Base-by-base conservation (phyloP, 139 green algal species). In the Mychonastes homosphaera region DNA sequence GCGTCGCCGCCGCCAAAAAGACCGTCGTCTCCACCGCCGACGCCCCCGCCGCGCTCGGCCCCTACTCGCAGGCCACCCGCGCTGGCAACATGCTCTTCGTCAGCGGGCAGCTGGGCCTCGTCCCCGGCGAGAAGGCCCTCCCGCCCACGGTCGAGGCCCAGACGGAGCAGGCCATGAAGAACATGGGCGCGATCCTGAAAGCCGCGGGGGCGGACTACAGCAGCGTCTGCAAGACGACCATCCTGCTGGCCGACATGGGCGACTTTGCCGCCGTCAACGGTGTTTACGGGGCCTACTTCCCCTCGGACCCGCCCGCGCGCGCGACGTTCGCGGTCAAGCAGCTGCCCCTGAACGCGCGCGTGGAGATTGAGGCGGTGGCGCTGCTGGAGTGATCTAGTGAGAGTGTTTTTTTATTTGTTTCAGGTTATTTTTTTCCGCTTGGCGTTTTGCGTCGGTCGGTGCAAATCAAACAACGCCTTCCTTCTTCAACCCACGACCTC, bases 201-300 rank as follows among this genome's bases (percentile, higher is more conserved):
- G 90, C 78, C 19, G 83, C 79, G 7, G 92, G 92, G 13, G 81
- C 78, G 15, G 62, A 57, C 49, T 97, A 79, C 38, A 56, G 65
- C 32, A 76, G 90, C 23, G 92, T 99, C 3, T 81, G 98, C 15
- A 98, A 99, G 72, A 97, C 90, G 4, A 98, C 88, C 26, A 90
- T 97, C 53, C 75, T 99, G 39, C 64, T 81, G 23, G 57, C 50
- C 16, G 84, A 96, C 71, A 96, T 99, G 68, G 69, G n/a, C 4
- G 87, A 97, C 70, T 97, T 97, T 73, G 73, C 62, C 13, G 81
- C 75, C n/a, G 85, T 98, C 10, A 97, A 98, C 60, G 83, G 53
- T 12, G 79, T 80, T 45, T 77, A 81, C 47, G 80, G 62, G 30
- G 82, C 72, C 46, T 90, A 82, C 65, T 97, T 96, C 73, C 57